Evolutionary conservation across 371 early-diverging fungal genomes (phyloP), one percentile per base, ranked within the genome.

Genomic region (Lichtheimia ramosa): DNA sequence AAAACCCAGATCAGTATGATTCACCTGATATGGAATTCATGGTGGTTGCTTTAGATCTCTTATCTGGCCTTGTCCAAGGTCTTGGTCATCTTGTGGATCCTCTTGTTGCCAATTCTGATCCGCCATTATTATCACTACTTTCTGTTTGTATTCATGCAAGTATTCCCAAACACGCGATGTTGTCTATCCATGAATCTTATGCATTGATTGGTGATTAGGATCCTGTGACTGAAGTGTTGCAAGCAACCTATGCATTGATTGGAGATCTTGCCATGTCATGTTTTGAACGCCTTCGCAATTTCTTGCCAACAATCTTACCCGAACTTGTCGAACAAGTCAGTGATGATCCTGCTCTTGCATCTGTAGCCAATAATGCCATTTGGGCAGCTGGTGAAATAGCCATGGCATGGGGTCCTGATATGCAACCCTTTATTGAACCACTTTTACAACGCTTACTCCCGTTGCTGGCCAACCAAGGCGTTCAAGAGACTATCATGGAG

Each of bases 301-400:
- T 84, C 63, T 68, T 96, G 56, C 83, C 84, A 8, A 78, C 79
- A 2, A 79, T 93, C 58, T 79, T 97, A 81, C 86, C 85, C 21
- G 86, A 88, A 58, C 66, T 95, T 14, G 82, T 95, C 49, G 64
- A 73, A n/a, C 92, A 91, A 68, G 83, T 94, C 46, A 81, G 82
- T 43, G 83, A 80, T 59, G 68, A 82, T 51, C 73, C 74, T 24
- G 81, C 84, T 12, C 75, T 80, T 58, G 83, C 87, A 27, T 83
- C 85, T 40, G 91, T 89, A 13, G 86, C 90, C 69, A 98, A 96
- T 72, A 98, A 98, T 69, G 97, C 96, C 1, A 83, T 90, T 8
- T 98, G 98, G 98, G 92, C 97, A 1, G 86, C 86, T 1, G 98
- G 97, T 27, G 98, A 98, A 79, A 91, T 97, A 58, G 89, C 96